Evolutionary conservation across 176 grass and related monocot genomes (phyloP).

Genomic region (Luzula sylvatica): DNA sequence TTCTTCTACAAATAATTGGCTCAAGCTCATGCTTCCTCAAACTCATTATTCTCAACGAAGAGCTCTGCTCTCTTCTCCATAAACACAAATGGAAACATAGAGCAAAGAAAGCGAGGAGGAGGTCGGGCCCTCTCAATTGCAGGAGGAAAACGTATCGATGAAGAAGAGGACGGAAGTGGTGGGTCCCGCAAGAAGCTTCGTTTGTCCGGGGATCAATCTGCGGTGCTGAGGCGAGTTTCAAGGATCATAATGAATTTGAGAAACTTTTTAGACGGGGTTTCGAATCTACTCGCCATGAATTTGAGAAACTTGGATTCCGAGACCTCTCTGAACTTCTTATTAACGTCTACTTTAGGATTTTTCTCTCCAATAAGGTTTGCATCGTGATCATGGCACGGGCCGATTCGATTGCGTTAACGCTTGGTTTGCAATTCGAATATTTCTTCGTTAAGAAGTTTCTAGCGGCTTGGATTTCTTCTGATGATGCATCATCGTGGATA

Average conservation of each 20-base stretch:
- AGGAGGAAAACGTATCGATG: constrained; percentile 30
- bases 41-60: constrained; percentile 13
- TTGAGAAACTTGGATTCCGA: constrained; percentile 55
- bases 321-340: constrained; percentile 74
- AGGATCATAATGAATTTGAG: constrained; percentile 70
- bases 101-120: constrained; percentile 24
- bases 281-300: constrained; percentile 64
- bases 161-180: constrained; percentile 41
- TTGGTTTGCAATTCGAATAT: constrained; percentile 74
- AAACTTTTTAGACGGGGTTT: constrained; percentile 56
- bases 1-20: constrained; percentile 22
- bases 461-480: constrained; percentile 95
- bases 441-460: constrained; percentile 82
- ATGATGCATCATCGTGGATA: constrained; percentile 79
- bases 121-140: constrained; percentile 51
- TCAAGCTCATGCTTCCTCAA: constrained; percentile 5
- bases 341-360: constrained; percentile 75
- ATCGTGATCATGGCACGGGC: constrained; percentile 80
- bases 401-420: constrained; percentile 86
- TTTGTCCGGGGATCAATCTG: constrained; percentile 68
- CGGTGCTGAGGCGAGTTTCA: constrained; percentile 87
- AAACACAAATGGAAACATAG: neutral
- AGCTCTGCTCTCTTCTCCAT: constrained; percentile 24
- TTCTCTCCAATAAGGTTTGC: constrained; percentile 80
- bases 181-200: constrained; percentile 88